Percentiles rank a stretch among this genome's conserved stretches.
Evolutionary conservation across 176 grass and related monocot genomes (phyloP).

Genomic region (Avena insularis): DNA sequence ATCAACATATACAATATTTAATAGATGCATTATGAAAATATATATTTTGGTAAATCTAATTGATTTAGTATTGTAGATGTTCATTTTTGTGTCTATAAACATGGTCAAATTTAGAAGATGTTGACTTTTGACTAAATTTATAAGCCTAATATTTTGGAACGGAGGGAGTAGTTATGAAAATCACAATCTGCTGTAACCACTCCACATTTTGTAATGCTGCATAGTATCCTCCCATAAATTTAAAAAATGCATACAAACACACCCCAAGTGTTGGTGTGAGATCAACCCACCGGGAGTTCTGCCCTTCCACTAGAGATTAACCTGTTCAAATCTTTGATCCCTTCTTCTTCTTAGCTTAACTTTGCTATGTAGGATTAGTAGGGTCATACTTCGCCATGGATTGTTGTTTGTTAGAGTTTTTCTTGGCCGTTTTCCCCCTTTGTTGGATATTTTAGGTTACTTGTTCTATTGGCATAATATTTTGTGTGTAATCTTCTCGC

Average conservation of each 20-base stretch:
- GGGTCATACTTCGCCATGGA: neutral
- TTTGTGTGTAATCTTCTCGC: conserved; percentile 5
- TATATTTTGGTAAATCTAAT: too few relatives aligned
- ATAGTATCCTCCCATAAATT: neutral
- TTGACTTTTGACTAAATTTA: too few relatives aligned
- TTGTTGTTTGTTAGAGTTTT: conserved; percentile 27
- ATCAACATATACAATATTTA: too few relatives aligned
- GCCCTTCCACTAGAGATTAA: neutral
- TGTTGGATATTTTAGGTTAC: neutral
- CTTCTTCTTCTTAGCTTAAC: conserved; percentile 25
- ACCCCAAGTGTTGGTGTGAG: neutral
- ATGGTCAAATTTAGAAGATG: too few relatives aligned
- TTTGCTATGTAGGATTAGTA: neutral
- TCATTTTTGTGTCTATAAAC: too few relatives aligned
- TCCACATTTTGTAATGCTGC: neutral
- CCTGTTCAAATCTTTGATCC: neutral
- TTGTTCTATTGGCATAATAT: conserved; percentile 18
- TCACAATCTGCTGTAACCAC: neutral
- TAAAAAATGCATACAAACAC: neutral
- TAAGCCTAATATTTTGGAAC: too few relatives aligned
- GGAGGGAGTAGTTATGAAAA: neutral
- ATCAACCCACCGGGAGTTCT: conserved; percentile 21
- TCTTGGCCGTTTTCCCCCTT: neutral
- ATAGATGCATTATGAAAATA: too few relatives aligned
- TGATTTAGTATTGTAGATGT: too few relatives aligned